Base-by-base conservation (phyloP, 441 rosid species). In the Aquilaria agallochum region DNA sequence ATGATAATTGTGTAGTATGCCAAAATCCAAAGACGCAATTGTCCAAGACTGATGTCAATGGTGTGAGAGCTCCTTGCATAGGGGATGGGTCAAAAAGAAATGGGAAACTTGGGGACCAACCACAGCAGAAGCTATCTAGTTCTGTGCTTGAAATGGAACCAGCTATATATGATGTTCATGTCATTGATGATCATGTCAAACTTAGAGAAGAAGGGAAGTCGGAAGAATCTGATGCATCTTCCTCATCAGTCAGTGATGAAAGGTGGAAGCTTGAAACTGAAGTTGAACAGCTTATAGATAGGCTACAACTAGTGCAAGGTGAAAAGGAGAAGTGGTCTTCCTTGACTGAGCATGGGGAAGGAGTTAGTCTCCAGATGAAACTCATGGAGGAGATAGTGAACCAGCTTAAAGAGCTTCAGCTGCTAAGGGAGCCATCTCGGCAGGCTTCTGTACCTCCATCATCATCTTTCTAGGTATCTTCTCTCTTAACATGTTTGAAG, bases 161-260 rank as follows among this genome's bases (percentile, higher is more conserved):
- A 48, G 68, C 70, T 66, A 64, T 86, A 36, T 73, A 75, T 65
- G 89, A 84, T 77, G 83, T 87, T 65, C 84, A 87, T 66, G 90
- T 87, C 31, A 66, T 87, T 53, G 82, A 83, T 51, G 83, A 82
- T 66, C 63, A 62, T 55, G 62, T 48, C 52, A 67, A 75, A 60
- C 56, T 31, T 52, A 34, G 4, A 4, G 33, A 60, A 58, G 72
- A 54, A 65, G 63, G 51, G 58, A 69, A n/a, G 53, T 53, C 49
- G 58, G 66, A 63, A 66, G 72, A 49, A 62, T 59, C 67, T 53
- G 50, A 65, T 64, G 51, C 33, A 31, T 57, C 36, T 6, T 60
- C 59, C 34, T 8, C 36, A 42, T 53, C 66, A 5, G 66, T 62
- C 47, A 30, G 33, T 31, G 8, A 31, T 34, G 74, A 76, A 62